These are phyloP conservation scores for Penicillium vulpinum DNA, from an alignment of 2,329 filamentous ascomycete species.

Conservation along the genomic window DNA sequence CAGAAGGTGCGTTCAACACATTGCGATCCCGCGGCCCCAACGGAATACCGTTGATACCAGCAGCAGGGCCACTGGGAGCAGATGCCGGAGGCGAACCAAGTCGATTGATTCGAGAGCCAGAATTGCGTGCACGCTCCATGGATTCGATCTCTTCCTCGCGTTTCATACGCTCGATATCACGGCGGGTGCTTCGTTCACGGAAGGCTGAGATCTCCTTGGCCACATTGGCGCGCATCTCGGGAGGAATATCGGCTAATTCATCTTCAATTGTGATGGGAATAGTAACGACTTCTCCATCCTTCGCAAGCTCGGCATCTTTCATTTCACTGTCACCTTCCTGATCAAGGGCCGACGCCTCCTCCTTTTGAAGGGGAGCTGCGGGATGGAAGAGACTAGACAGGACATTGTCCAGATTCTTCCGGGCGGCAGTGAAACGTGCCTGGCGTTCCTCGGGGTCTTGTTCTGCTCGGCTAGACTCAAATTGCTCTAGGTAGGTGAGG, in stretches of 20 bases:
- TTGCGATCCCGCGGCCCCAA: slow-evolving; percentile 69
- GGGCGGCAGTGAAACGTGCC: slow-evolving; percentile 69
- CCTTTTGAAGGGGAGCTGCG: slow-evolving; percentile 47
- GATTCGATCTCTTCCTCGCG: slow-evolving; percentile 92
- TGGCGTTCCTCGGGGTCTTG: slow-evolving; percentile 62
- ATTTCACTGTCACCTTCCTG: slow-evolving; percentile 68
- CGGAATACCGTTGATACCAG: slow-evolving; percentile 71
- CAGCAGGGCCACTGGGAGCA: slow-evolving; percentile 62
- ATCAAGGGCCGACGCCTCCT: slow-evolving; percentile 54
- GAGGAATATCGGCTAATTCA: slow-evolving; percentile 90
- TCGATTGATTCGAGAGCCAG: slow-evolving; percentile 61
- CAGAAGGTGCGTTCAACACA: slow-evolving; percentile 73
- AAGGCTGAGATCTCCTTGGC: slow-evolving; percentile 93
- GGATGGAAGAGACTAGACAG: slow-evolving; percentile 74
- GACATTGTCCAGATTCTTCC: slow-evolving; percentile 65
- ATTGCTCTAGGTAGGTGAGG: slow-evolving; percentile 80
- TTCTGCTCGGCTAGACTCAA: slow-evolving; percentile 66
- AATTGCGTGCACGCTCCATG: slow-evolving; percentile 73
- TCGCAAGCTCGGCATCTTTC: slow-evolving; percentile 59
- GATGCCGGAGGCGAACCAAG: slow-evolving; percentile 69
- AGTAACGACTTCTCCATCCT: slow-evolving; percentile 77
- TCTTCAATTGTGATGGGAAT: slow-evolving; percentile 87
- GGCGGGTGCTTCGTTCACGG: slow-evolving; percentile 81
- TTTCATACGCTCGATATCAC: slow-evolving; percentile 83
- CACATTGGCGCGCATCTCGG: slow-evolving; percentile 93